Base-by-base conservation (phyloP, 1,284 basidiomycete species). In the Marasmius tenuissimus region DNA sequence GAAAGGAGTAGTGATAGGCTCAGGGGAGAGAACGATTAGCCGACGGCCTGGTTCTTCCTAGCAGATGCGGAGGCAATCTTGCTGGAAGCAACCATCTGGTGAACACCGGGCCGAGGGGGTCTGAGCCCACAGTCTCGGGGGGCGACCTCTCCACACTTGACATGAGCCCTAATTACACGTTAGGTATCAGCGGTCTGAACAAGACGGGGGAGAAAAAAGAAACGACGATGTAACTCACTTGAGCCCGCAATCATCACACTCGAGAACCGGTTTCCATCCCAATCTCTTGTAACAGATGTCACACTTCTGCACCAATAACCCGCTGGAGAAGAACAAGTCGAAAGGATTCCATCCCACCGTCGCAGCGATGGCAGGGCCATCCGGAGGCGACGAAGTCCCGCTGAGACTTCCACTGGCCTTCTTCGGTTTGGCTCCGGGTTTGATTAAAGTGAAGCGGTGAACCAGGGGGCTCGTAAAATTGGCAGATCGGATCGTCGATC, bases 241-340 rank as follows among this genome's bases (percentile, higher is more conserved):
- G 65, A 90, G 71, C 20, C 87, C 85, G 75, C 94, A 97, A 74
- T 96, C 94, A 73, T 97, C 94, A 72, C 94, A 96, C 69, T 93
- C 88, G 35, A 96, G 75, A 35, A 91, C 85, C 20, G 92, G 87
- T 70, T 94, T 93, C 86, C 90, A 90, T 14, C 93, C 93, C 52
- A 96, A 79, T 55, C 91, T 79, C 79, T 94, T 96, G 54, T 73
- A 70, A 70, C 94, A 96, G 9, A 94, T 79, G 71, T 92, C 91
- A 70, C 94, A 96, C 71, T 91, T 94, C 49, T 86, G 82, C 2
- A 85, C 84, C 37, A 91, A 72, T 52, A 90, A 72, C 5, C 84
- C 86, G 69, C 85, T 87, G 12, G 85, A 86, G 73, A 89, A 90
- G 69, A 94, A 84, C 67, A 93, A 79, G 55, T 93, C 91, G 54